A percentile compares a stretch with the other conserved stretches of the same genome.
phyloP scores from a whole-genome alignment of 768 basidiomycete genomes.

The Mycena latifolia region DNA sequence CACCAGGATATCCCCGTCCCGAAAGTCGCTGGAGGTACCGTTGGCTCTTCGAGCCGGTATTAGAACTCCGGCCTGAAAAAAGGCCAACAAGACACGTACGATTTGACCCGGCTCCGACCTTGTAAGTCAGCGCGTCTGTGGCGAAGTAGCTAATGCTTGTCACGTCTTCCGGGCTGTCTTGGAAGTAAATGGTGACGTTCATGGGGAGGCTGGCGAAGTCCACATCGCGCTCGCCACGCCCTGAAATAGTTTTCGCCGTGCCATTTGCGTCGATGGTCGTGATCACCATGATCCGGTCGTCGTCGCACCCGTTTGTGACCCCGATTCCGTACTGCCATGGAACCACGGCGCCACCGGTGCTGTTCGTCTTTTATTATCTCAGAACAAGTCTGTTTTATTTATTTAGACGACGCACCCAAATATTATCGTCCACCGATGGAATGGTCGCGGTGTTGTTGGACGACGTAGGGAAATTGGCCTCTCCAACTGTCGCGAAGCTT shows the following conservation, averaged over 20 bases:
- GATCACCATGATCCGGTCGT: not conserved
- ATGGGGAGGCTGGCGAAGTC: not conserved
- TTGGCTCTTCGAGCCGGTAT: too few relatives aligned
- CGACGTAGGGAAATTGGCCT: not conserved
- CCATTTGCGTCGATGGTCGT: not conserved
- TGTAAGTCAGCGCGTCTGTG: not conserved
- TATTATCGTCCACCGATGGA: not conserved
- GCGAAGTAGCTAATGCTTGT: not conserved
- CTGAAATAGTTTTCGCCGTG: not conserved
- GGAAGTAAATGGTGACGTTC: constrained; percentile 1
- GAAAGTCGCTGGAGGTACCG: too few relatives aligned
- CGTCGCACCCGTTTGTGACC: not conserved
- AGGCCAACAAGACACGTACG: too few relatives aligned
- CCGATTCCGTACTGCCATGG: not conserved
- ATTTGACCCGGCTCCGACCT: not conserved
- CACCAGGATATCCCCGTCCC: too few relatives aligned
- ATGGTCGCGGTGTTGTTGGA: not conserved
- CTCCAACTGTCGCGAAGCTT: not conserved
- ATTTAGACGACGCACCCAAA: not conserved
- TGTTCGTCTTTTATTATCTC: not conserved
- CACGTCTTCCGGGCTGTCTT: constrained; percentile 11
- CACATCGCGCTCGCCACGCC: too few relatives aligned
- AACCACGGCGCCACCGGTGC: not conserved
- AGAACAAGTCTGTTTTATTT: too few relatives aligned
- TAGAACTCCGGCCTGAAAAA: too few relatives aligned